Conservation (phyloP, 352 stramenopile genomes). For the Globisporangium irregulare region DNA sequence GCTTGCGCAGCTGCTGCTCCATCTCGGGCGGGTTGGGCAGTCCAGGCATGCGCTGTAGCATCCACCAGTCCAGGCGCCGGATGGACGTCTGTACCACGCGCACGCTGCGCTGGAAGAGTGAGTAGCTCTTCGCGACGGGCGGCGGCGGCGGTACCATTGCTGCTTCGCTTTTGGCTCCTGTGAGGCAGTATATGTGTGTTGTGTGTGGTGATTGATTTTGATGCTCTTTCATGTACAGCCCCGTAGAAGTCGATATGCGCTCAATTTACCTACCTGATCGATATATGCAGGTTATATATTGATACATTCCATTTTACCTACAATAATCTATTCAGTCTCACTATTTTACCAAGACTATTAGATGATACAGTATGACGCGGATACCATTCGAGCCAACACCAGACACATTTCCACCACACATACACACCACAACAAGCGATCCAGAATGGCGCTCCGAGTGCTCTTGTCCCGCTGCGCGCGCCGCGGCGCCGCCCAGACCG, state of each 20-base stretch:
- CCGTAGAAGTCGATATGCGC: not conserved
- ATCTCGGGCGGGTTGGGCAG: constrained; percentile 71
- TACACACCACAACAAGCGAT: not conserved
- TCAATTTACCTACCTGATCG: not conserved
- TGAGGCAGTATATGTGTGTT: not conserved
- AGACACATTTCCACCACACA: constrained; percentile 13
- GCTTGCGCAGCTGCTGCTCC: constrained; percentile 35
- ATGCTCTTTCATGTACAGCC: not conserved
- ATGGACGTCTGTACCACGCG: constrained; percentile 66
- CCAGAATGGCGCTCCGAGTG: constrained; percentile 18
- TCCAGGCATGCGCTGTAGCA: constrained; percentile 56
- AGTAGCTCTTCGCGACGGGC: constrained; percentile 54
- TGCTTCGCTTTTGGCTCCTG: not conserved
- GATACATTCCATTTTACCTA: not conserved
- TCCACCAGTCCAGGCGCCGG: constrained; percentile 44
- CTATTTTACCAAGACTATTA: not conserved
- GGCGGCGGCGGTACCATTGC: constrained; percentile 8
- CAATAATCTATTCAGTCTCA: not conserved
- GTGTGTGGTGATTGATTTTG: constrained; percentile 6
- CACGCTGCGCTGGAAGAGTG: constrained; percentile 73
- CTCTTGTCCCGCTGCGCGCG: constrained; percentile 13
- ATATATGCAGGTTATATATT: not conserved
- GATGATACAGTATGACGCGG: not conserved
- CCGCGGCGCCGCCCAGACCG: not conserved
- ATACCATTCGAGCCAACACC: not conserved